These are phyloP conservation scores for Gracilaria vermiculophylla DNA, from an alignment of 23 red algal species.

Conservation along the genomic window DNA sequence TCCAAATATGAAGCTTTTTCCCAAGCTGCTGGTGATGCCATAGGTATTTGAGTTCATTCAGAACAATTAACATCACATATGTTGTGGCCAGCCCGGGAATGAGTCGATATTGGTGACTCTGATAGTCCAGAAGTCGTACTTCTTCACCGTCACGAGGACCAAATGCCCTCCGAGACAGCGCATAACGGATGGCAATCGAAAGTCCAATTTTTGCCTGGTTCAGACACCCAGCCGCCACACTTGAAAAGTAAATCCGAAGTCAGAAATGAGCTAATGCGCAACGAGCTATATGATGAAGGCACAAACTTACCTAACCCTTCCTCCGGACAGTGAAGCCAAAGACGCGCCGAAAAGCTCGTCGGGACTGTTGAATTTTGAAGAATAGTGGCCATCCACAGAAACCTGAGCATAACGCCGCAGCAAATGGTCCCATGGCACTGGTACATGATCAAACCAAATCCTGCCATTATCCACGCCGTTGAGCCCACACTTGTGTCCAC, in stretches of 20 bases:
- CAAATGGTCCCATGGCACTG: constrained; percentile 77
- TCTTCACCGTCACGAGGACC: constrained; percentile 55
- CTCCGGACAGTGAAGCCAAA: constrained; percentile 78
- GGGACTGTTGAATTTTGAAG: constrained; percentile 52
- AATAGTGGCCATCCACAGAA: constrained; percentile 71
- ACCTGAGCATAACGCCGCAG: constrained; percentile 74
- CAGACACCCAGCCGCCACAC: constrained; percentile 71
- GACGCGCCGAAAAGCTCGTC: constrained; percentile 88
- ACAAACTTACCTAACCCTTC: constrained; percentile 70
- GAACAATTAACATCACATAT: constrained; percentile 13
- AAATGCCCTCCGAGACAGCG: constrained; percentile 55
- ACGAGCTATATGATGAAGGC: not conserved
- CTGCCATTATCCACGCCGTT: constrained; percentile 99
- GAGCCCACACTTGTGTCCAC: constrained; percentile 89
- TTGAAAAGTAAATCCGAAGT: not conserved
- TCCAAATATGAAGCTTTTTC: constrained; percentile 89
- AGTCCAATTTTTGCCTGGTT: constrained; percentile 85
- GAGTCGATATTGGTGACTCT: constrained; percentile 53
- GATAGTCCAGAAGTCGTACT: constrained; percentile 54
- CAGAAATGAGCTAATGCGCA: not conserved
- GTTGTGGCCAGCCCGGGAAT: constrained; percentile 63
- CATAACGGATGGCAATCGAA: constrained; percentile 90
- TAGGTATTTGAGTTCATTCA: constrained; percentile 52
- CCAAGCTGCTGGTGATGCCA: constrained; percentile 44
- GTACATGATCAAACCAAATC: constrained; percentile 94